These are phyloP conservation scores for Psilocybe cubensis DNA, from an alignment of 768 basidiomycete species.

Conservation along the genomic window DNA sequence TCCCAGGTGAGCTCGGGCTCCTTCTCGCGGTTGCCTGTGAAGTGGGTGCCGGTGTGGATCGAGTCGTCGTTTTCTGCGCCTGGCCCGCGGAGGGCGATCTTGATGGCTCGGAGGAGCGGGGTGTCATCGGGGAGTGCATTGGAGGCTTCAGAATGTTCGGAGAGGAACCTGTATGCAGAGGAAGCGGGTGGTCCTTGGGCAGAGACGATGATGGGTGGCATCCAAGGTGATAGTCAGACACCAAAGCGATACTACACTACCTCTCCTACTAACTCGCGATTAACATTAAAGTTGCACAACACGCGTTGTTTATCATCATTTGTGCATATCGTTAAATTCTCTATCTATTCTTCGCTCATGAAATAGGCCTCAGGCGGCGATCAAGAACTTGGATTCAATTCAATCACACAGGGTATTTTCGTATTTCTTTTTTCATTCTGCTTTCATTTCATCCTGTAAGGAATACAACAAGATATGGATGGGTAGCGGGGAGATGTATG, in stretches of 20 bases:
- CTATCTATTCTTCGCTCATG: not conserved
- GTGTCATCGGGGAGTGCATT: slow-evolving; percentile 30
- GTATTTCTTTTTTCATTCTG: slow-evolving; percentile 14
- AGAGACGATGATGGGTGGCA: slow-evolving; percentile 39
- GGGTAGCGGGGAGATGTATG: slow-evolving; percentile 19
- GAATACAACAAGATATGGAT: slow-evolving; percentile 25
- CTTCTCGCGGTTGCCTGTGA: slow-evolving; percentile 39
- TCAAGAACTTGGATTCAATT: not conserved
- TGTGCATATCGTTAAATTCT: not conserved
- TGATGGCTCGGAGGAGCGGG: slow-evolving; percentile 58
- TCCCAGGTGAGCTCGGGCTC: slow-evolving; percentile 79
- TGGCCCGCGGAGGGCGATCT: slow-evolving; percentile 60
- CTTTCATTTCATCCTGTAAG: slow-evolving; percentile 24
- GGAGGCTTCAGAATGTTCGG: slow-evolving; percentile 26
- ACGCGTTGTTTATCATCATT: slow-evolving; percentile 15
- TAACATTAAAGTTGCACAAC: not conserved
- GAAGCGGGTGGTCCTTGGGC: slow-evolving; percentile 46
- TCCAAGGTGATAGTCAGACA: slow-evolving; percentile 4
- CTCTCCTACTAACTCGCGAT: not conserved
- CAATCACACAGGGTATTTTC: not conserved
- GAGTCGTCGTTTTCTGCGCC: slow-evolving; percentile 44
- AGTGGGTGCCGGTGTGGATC: slow-evolving; percentile 45
- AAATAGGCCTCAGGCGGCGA: not conserved
- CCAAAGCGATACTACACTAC: not conserved
- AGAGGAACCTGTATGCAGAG: slow-evolving; percentile 46